A percentile compares a stretch with the other conserved stretches of the same genome.
These are phyloP conservation scores for Suhomyces emberorum DNA, from an alignment of 805 yeast genomes.

Conservation along the genomic window DNA sequence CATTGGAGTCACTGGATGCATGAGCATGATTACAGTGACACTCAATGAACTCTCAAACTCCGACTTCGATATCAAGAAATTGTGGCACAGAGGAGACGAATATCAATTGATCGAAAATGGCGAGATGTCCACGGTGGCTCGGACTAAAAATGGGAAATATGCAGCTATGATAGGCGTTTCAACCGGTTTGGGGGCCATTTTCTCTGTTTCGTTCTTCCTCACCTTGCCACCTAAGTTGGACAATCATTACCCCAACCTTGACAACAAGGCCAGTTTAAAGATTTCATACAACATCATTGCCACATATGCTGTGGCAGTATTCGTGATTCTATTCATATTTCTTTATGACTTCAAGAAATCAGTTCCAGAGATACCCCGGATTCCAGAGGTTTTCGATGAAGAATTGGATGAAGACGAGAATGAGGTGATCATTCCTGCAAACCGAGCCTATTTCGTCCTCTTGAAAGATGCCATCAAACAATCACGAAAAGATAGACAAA, in stretches of 20 bases:
- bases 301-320: conserved; percentile 33
- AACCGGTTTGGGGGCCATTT: conserved; percentile 66
- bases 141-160: conserved; percentile 42
- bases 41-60: conserved; percentile 53
- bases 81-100: conserved; percentile 9
- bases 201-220: conserved; percentile 52
- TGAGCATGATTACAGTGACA: conserved; percentile 59
- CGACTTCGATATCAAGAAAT: conserved; percentile 31
- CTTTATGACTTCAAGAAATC: conserved; percentile 42
- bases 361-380: conserved; percentile 3
- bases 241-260: conserved; percentile 31
- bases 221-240: conserved; percentile 56
- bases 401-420: conserved; percentile 2
- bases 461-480: background rate
- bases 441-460: background rate
- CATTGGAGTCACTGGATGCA: conserved; percentile 52
- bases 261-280: conserved; percentile 41
- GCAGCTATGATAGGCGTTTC: conserved; percentile 61
- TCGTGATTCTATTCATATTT: conserved; percentile 37
- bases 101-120: background rate
- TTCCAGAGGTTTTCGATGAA: conserved; percentile 16
- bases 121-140: background rate
- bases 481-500: conserved; percentile 8
- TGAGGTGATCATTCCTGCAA: background rate
- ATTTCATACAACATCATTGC: conserved; percentile 51